Evolutionary conservation across 176 grass and related monocot genomes (phyloP).

Genomic region (Eremochloa ophiuroides): DNA sequence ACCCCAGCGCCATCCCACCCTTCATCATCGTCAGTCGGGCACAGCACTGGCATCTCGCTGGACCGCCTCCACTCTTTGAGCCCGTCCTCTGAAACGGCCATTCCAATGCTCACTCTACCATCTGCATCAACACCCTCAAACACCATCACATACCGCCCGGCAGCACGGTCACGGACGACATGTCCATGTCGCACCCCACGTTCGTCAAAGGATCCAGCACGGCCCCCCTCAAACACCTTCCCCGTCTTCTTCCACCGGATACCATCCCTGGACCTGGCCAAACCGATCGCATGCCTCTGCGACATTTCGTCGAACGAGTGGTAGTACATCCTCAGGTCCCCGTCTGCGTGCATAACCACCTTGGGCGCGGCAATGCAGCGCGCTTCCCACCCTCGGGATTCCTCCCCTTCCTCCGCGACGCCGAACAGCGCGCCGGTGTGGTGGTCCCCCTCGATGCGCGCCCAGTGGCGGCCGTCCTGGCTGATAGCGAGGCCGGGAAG

Average conservation of each 20-base stretch:
- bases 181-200: slow-evolving; percentile 61
- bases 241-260: slow-evolving; percentile 63
- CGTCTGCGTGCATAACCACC: slow-evolving; percentile 62
- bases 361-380: slow-evolving; percentile 53
- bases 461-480: slow-evolving; percentile 87
- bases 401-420: slow-evolving; percentile 25
- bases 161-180: slow-evolving; percentile 56
- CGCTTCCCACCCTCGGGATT: slow-evolving; percentile 44
- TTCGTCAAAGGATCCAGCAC: slow-evolving; percentile 57
- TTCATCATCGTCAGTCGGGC: slow-evolving; percentile 35
- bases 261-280: slow-evolving; percentile 79
- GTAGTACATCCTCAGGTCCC: slow-evolving; percentile 94
- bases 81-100: slow-evolving; percentile 61
- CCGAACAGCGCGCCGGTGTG: slow-evolving; percentile 70
- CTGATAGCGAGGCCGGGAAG: slow-evolving; percentile 78
- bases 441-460: slow-evolving; percentile 81
- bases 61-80: slow-evolving; percentile 72
- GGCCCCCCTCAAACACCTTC: slow-evolving; percentile 53
- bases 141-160: slow-evolving; percentile 58
- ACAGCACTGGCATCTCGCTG: slow-evolving; percentile 41
- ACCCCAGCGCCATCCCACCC: slow-evolving; percentile 65
- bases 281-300: slow-evolving; percentile 36
- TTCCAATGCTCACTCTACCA: slow-evolving; percentile 52
- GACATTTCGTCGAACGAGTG: slow-evolving; percentile 68
- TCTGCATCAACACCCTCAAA: slow-evolving; percentile 59